These are phyloP conservation scores for Infundibulicybe gibba DNA, from an alignment of 768 basidiomycete species.

Conservation along the genomic window DNA sequence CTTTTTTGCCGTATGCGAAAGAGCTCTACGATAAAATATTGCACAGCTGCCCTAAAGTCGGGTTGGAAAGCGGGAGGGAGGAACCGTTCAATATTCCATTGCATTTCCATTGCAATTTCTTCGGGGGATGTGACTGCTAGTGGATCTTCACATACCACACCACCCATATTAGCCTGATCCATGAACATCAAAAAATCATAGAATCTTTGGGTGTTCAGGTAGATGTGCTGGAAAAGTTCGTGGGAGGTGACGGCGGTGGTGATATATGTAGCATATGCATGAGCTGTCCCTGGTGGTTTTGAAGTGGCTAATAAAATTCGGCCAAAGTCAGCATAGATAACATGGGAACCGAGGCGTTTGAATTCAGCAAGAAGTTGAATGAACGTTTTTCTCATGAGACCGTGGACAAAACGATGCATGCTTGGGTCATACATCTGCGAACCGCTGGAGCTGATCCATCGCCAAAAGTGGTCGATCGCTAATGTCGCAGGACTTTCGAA, in stretches of 20 bases:
- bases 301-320: conserved; percentile 88
- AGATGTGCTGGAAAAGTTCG: conserved; percentile 93
- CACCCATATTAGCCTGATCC: conserved; percentile 92
- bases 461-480: conserved; percentile 93
- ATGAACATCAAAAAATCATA: conserved; percentile 95
- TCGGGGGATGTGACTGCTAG: conserved; percentile 64
- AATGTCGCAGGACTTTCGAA: conserved; percentile 63
- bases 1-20: conserved; percentile 69
- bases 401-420: conserved; percentile 89
- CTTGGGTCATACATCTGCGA: conserved; percentile 91
- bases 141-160: conserved; percentile 82
- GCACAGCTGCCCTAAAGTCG: conserved; percentile 70
- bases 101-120: conserved; percentile 72
- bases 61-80: conserved; percentile 79
- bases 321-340: conserved; percentile 93
- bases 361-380: conserved; percentile 96
- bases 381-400: conserved; percentile 97
- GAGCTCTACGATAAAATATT: conserved; percentile 82
- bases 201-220: conserved; percentile 80
- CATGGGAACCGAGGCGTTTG: conserved; percentile 88
- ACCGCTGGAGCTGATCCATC: conserved; percentile 87
- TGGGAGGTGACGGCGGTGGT: conserved; percentile 90
- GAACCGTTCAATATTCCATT: conserved; percentile 91
- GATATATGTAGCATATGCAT: conserved; percentile 95
- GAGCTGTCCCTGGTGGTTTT: conserved; percentile 92